Base-by-base conservation (phyloP, 805 yeast species). In the Saturnispora silvae region DNA sequence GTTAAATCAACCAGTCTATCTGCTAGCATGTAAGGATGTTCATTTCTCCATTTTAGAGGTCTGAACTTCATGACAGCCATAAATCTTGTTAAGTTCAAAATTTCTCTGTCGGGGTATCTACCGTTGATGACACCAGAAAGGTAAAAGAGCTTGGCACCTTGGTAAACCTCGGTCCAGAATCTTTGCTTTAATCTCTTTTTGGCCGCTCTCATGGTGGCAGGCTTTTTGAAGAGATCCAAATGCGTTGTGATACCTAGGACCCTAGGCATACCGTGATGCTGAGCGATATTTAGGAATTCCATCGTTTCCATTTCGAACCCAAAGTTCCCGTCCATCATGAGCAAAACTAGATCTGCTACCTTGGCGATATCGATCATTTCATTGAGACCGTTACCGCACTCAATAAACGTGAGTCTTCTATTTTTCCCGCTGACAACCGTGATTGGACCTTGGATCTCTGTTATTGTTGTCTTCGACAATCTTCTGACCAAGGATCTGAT, bases 291-390 rank as follows among this genome's bases (percentile, higher is more conserved):
- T 45, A 92, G 67, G 53, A 92, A 92, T 61, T 92, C 99, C 97
- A 92, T 94, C 7, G 98, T 92, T 61, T 92, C 99, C 99, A 92
- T 92, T 65, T 92, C 99, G 42, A 92, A 76, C 6, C 99, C 99
- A 56, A 85, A 92, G 57, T 92, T 92, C 41, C 98, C 97, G 64
- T 92, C 99, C 42, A 92, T 76, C 70, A 92, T 63, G 43, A 92
- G 57, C 34, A 92, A 66, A 8, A 94, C 95, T 44, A 92, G 67
- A 59, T 92, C 99, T 0, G 97, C 95, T 40, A 87, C 77, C 53
- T 92, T 92, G 20, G 97, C 95, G 27, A 92, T 75, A 61, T 92
- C 99, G 30, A 87, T 76, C 97, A 94, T 92, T 6, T 96, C 79
- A 57, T 85, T 87, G 54, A 92, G 62, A 57, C 92, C 98, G 50